These are phyloP conservation scores for Exidia glandulosa DNA, from an alignment of 768 basidiomycete species.

Conservation along the genomic window DNA sequence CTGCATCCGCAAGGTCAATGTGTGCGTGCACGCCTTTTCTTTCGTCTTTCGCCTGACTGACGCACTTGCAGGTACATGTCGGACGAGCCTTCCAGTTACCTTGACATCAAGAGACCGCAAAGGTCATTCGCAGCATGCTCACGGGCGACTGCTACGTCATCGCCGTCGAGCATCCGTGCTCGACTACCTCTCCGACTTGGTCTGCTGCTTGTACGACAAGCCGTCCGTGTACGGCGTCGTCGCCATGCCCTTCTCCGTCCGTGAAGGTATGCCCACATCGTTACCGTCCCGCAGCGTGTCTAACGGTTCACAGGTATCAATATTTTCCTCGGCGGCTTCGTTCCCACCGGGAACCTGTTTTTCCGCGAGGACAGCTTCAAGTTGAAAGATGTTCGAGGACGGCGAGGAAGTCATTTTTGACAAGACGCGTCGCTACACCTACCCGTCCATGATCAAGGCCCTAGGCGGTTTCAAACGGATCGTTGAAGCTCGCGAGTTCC, in stretches of 20 bases:
- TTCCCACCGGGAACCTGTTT: constrained; percentile 95
- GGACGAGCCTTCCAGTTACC: constrained; percentile 96
- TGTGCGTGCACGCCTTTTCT: constrained; percentile 42
- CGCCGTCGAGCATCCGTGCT: constrained; percentile 97
- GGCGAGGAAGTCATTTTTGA: constrained; percentile 82
- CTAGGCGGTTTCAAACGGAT: constrained; percentile 92
- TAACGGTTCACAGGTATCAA: constrained; percentile 65
- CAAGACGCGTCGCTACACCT: constrained; percentile 82
- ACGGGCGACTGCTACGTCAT: constrained; percentile 83
- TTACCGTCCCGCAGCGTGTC: background rate
- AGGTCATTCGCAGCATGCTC: constrained; percentile 84
- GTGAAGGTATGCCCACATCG: constrained; percentile 61
- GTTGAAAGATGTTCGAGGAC: constrained; percentile 95
- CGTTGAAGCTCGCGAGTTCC: constrained; percentile 81
- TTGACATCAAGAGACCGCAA: constrained; percentile 91
- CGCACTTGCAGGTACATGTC: constrained; percentile 75
- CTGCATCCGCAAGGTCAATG: constrained; percentile 89
- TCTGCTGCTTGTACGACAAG: constrained; percentile 96
- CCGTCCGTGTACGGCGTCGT: constrained; percentile 97
- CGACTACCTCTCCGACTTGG: constrained; percentile 96
- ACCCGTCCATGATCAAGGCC: constrained; percentile 96
- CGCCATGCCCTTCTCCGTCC: constrained; percentile 95
- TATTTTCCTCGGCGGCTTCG: constrained; percentile 97
- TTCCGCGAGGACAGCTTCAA: constrained; percentile 93
- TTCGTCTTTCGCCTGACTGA: background rate